These are phyloP conservation scores for Zychaea mexicana DNA, from an alignment of 371 early-diverging fungal genomes.

Conservation along the genomic window DNA sequence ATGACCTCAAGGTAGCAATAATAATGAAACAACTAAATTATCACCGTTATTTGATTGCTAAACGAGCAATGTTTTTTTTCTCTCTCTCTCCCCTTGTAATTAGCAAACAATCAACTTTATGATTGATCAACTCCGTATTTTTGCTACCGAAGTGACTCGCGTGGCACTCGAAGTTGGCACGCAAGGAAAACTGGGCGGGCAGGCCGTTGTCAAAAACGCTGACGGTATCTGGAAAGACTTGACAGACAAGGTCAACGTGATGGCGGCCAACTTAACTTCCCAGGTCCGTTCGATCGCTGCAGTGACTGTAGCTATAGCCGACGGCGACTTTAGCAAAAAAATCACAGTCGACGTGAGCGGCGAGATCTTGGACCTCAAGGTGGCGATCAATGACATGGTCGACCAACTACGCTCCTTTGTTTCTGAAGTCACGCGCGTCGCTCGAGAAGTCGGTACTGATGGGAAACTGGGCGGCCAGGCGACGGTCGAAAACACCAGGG, in stretches of 20 bases:
- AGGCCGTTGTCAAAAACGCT: constrained; percentile 51
- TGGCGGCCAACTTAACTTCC: constrained; percentile 65
- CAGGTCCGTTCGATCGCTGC: constrained; percentile 62
- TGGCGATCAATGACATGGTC: constrained; percentile 40
- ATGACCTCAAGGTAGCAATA: constrained; percentile 20
- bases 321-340: constrained; percentile 53
- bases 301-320: constrained; percentile 62
- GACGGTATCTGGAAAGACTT: constrained; percentile 69
- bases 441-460: constrained; percentile 56
- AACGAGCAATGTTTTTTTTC: neutral
- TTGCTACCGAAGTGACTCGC: constrained; percentile 45
- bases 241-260: constrained; percentile 64
- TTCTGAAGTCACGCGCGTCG: constrained; percentile 55
- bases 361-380: constrained; percentile 49
- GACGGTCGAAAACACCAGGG: constrained; percentile 49
- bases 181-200: constrained; percentile 57
- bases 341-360: constrained; percentile 41
- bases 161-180: constrained; percentile 59
- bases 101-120: constrained; percentile 23
- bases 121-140: constrained; percentile 38
- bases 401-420: constrained; percentile 58
- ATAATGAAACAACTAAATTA: no score
- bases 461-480: constrained; percentile 53
- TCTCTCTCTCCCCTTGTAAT: neutral
- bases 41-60: neutral